These are phyloP conservation scores for Earliella scabrosa DNA, from an alignment of 1,284 basidiomycete species.

Conservation along the genomic window DNA sequence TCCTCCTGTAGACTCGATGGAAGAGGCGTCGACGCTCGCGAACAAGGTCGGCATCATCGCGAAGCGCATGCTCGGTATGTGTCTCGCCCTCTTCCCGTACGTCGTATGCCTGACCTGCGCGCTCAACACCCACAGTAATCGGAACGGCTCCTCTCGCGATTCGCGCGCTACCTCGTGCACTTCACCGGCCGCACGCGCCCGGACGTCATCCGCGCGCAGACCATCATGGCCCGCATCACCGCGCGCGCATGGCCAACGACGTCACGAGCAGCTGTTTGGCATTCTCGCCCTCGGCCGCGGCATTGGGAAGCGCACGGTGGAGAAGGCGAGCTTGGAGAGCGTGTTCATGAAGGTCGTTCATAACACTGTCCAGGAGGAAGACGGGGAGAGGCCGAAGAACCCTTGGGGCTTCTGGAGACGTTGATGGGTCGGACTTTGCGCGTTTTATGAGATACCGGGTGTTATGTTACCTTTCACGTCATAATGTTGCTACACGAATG, in stretches of 20 bases:
- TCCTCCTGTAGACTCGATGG: conserved; percentile 70
- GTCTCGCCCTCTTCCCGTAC: neutral
- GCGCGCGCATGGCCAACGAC: conserved; percentile 70
- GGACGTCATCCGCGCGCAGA: conserved; percentile 56
- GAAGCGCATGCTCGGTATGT: conserved; percentile 65
- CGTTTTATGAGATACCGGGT: too few species aligned
- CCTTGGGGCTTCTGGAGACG: too few species aligned
- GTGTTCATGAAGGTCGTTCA: conserved; percentile 78
- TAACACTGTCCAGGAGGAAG: conserved; percentile 36
- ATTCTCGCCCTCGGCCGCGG: conserved; percentile 59
- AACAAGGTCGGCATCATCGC: conserved; percentile 76
- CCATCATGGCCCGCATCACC: conserved; percentile 66
- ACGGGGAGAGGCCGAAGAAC: too few species aligned
- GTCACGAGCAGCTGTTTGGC: conserved; percentile 68
- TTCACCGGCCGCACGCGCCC: conserved; percentile 68
- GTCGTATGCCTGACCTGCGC: neutral
- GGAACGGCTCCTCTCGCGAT: conserved; percentile 70
- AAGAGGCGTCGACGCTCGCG: conserved; percentile 80
- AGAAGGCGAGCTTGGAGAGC: conserved; percentile 35
- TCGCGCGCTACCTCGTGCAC: conserved; percentile 80
- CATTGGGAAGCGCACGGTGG: neutral
- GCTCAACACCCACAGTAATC: conserved; percentile 46
- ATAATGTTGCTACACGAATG: too few species aligned
- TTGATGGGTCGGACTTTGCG: too few species aligned
- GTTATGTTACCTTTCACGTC: too few species aligned